Conservation (phyloP, 2,329 filamentous ascomycete species). For the Nemania sp. region DNA sequence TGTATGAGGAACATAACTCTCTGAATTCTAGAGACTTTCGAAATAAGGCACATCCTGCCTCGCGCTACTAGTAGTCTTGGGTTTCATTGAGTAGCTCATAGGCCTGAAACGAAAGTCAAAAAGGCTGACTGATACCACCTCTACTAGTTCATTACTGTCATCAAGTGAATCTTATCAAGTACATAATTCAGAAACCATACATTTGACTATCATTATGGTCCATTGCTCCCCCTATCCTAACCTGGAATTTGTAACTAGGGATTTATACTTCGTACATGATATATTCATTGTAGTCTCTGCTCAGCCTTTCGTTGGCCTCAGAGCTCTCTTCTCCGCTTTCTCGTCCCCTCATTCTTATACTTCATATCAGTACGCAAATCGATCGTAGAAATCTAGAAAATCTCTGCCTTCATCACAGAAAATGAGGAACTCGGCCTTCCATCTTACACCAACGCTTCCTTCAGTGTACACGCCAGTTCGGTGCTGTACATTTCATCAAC, state of each 20-base stretch:
- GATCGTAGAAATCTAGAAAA: not conserved
- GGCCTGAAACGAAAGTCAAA: not conserved
- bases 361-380: not conserved
- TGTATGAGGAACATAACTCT: not conserved
- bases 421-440: not conserved
- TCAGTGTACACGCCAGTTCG: not conserved
- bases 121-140: not conserved
- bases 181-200: not conserved
- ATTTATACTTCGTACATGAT: too few species aligned
- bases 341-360: not conserved
- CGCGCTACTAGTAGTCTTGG: not conserved
- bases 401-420: too few species aligned
- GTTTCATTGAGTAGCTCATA: not conserved
- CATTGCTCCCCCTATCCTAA: too few species aligned
- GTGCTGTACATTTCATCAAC: not conserved
- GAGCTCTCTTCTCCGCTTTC: slow-evolving; percentile 1
- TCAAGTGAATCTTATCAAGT: not conserved
- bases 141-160: not conserved
- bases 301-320: not conserved
- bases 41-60: not conserved
- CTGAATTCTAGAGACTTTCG: slow-evolving; percentile 1
- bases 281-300: not conserved
- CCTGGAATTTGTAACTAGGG: too few species aligned
- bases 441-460: slow-evolving; percentile 1
- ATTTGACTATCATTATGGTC: not conserved